These are phyloP conservation scores for Ephemerocybe angulata DNA, from an alignment of 768 basidiomycete species.

Conservation along the genomic window DNA sequence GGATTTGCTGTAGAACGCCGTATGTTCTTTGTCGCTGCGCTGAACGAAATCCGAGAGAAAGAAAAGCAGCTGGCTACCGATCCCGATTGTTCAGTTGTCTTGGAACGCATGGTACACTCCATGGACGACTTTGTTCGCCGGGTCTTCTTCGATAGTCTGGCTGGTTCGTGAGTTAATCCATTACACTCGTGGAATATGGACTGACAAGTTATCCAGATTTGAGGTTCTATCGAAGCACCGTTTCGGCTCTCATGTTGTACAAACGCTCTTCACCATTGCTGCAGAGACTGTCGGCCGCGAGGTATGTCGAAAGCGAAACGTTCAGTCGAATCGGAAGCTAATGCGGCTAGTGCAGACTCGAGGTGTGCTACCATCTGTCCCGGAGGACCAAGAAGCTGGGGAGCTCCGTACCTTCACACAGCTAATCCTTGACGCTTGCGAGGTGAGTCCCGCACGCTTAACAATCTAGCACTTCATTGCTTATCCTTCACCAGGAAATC, in stretches of 20 bases:
- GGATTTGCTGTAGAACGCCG: slow-evolving; percentile 54
- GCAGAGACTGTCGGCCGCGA: slow-evolving; percentile 64
- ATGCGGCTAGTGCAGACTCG: slow-evolving; percentile 37
- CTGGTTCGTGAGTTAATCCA: slow-evolving; percentile 70
- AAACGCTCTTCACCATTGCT: slow-evolving; percentile 77
- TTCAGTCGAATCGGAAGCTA: background rate
- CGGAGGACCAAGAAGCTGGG: slow-evolving; percentile 52
- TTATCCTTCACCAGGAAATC: slow-evolving; percentile 54
- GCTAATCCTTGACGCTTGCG: slow-evolving; percentile 58
- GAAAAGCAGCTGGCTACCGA: slow-evolving; percentile 91
- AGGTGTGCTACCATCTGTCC: slow-evolving; percentile 48
- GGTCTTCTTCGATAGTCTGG: slow-evolving; percentile 83
- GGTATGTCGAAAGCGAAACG: slow-evolving; percentile 32
- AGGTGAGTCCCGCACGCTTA: slow-evolving; percentile 41
- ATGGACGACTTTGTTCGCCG: slow-evolving; percentile 97
- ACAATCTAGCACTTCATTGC: background rate
- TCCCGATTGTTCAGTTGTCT: slow-evolving; percentile 84
- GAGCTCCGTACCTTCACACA: slow-evolving; percentile 64
- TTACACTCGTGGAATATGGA: background rate
- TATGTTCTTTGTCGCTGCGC: slow-evolving; percentile 76
- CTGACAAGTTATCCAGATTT: slow-evolving; percentile 40
- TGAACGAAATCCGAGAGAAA: slow-evolving; percentile 81
- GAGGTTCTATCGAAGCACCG: slow-evolving; percentile 68
- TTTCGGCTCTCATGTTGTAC: slow-evolving; percentile 94
- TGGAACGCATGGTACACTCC: slow-evolving; percentile 87